phyloP scores from a whole-genome alignment of 2,329 filamentous ascomycete species.

The Arthrobotrys pseudoclavata region DNA sequence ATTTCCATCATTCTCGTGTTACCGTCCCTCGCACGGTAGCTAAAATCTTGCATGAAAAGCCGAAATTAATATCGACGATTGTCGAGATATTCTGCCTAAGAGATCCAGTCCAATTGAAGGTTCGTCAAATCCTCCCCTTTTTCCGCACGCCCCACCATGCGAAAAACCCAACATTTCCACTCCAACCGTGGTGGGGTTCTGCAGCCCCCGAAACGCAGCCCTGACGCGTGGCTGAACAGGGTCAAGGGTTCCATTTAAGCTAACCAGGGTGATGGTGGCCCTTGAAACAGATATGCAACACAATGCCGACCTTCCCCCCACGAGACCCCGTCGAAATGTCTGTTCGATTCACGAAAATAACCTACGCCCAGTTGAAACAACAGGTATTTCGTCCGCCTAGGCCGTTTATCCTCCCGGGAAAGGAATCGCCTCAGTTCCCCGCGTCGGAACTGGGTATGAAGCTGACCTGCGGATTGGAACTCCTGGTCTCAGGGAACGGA shows the following conservation, averaged over 20 bases:
- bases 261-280: slow-evolving; percentile 65
- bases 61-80: slow-evolving; percentile 82
- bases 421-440: slow-evolving; percentile 51
- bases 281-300: slow-evolving; percentile 67
- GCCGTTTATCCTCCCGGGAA: slow-evolving; percentile 57
- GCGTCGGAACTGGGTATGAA: slow-evolving; percentile 83
- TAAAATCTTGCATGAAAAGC: slow-evolving; percentile 80
- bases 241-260: slow-evolving; percentile 33
- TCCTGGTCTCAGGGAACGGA: slow-evolving; percentile 78
- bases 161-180: slow-evolving; percentile 25
- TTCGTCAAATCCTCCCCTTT: slow-evolving; percentile 52
- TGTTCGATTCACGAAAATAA: slow-evolving; percentile 85
- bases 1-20: slow-evolving; percentile 79
- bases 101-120: slow-evolving; percentile 80
- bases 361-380: slow-evolving; percentile 90
- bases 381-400: slow-evolving; percentile 81
- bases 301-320: slow-evolving; percentile 74
- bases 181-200: slow-evolving; percentile 39
- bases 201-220: slow-evolving; percentile 27
- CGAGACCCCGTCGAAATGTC: slow-evolving; percentile 83
- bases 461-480: slow-evolving; percentile 88
- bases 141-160: slow-evolving; percentile 3
- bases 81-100: slow-evolving; percentile 93
- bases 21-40: slow-evolving; percentile 86
- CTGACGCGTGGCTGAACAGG: slow-evolving; percentile 51